Evolutionary conservation across 176 grass and related monocot genomes (phyloP).

Genomic region (Dendrocalamus sinicus): DNA sequence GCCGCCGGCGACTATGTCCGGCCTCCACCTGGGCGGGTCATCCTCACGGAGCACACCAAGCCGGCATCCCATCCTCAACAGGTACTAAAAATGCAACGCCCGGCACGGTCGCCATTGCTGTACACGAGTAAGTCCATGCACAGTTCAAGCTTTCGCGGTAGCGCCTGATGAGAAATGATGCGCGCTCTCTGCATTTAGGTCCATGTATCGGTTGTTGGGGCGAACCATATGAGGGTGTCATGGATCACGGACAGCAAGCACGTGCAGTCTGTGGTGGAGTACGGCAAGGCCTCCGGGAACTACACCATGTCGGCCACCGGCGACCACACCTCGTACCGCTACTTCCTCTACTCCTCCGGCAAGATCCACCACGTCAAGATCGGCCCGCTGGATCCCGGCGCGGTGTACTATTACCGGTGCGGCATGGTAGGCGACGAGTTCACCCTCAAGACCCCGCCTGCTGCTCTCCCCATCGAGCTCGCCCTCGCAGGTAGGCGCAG

Average conservation of each 20-base stretch:
- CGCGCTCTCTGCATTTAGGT: slow-evolving; percentile 37
- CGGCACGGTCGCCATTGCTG: background rate
- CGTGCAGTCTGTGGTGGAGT: slow-evolving; percentile 63
- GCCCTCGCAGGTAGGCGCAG: slow-evolving; percentile 48
- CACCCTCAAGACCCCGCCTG: slow-evolving; percentile 71
- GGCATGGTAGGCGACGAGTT: slow-evolving; percentile 62
- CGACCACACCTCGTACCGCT: slow-evolving; percentile 75
- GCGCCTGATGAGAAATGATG: background rate
- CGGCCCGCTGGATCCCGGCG: slow-evolving; percentile 67
- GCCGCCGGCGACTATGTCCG: slow-evolving; percentile 38
- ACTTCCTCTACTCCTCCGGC: slow-evolving; percentile 88
- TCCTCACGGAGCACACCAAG: slow-evolving; percentile 58
- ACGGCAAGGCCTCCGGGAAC: slow-evolving; percentile 54
- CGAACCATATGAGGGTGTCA: slow-evolving; percentile 58
- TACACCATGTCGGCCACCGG: slow-evolving; percentile 60
- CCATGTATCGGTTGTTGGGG: slow-evolving; percentile 65
- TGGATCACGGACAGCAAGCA: slow-evolving; percentile 82
- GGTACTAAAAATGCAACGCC: slow-evolving; percentile 5
- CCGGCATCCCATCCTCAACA: slow-evolving; percentile 71
- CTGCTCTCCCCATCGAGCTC: slow-evolving; percentile 74
- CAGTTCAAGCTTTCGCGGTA: background rate
- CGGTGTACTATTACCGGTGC: slow-evolving; percentile 88
- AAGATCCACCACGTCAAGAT: slow-evolving; percentile 93
- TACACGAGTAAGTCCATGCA: background rate
- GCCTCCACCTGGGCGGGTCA: slow-evolving; percentile 56